Conservation (phyloP, 2,329 filamentous ascomycete species). For the Sporothrix globosa region DNA sequence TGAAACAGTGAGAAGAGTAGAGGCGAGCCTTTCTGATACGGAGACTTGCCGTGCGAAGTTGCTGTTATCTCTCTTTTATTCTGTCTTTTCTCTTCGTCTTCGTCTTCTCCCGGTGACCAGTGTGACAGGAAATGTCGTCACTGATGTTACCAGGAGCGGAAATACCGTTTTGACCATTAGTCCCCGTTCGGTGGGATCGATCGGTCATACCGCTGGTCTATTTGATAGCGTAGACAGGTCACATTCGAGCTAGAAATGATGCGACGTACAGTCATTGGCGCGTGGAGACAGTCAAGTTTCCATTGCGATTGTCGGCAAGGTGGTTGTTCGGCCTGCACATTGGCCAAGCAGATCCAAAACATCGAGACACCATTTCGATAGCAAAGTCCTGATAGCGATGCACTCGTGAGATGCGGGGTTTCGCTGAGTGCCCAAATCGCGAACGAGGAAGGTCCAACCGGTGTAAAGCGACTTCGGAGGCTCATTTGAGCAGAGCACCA, state of each 20-base stretch:
- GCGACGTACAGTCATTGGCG: conserved; percentile 2
- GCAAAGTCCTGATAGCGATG: conserved; percentile 23
- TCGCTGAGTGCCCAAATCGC: background rate
- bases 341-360: background rate
- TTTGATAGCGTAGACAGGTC: background rate
- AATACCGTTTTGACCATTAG: background rate
- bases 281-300: conserved; percentile 6
- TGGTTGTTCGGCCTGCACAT: background rate
- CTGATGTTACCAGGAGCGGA: conserved; percentile 4
- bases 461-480: conserved; percentile 4
- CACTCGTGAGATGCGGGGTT: conserved; percentile 4
- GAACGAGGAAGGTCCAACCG: conserved; percentile 20
- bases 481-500: background rate
- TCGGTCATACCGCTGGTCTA: background rate
- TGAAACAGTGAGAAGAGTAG: background rate
- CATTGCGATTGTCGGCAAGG: background rate
- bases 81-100: background rate
- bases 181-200: background rate
- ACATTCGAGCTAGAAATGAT: background rate
- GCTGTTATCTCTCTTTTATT: background rate
- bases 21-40: too few species aligned
- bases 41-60: too few species aligned
- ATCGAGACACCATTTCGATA: background rate
- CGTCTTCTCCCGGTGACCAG: background rate
- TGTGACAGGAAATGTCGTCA: background rate